These are phyloP conservation scores for Knoxia roxburghii DNA, from an alignment of 257 asterid species.

Conservation along the genomic window DNA sequence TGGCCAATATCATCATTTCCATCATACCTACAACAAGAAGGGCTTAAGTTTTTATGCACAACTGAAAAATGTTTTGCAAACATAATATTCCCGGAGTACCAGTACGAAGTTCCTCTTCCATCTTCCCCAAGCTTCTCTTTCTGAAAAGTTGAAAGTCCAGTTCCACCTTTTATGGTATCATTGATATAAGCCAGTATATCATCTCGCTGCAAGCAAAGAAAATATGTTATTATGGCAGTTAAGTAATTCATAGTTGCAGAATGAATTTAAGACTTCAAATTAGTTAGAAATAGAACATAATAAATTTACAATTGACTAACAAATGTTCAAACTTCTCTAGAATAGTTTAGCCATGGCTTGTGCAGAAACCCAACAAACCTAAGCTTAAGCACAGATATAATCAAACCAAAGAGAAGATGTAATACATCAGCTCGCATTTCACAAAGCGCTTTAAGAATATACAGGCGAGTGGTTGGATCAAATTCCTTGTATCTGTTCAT, in stretches of 20 bases:
- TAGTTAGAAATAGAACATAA: not conserved
- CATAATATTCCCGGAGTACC: constrained; percentile 38
- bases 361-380: not conserved
- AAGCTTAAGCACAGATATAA: not conserved
- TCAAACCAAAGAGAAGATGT: constrained; percentile 14
- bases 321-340: not conserved
- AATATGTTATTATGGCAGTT: not conserved
- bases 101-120: constrained; percentile 54
- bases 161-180: constrained; percentile 41
- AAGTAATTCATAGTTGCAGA: not conserved
- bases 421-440: constrained; percentile 86
- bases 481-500: constrained; percentile 60
- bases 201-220: constrained; percentile 51
- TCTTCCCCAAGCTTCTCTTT: constrained; percentile 66
- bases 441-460: constrained; percentile 81
- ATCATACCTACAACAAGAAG: constrained; percentile 60
- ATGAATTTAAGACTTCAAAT: not conserved
- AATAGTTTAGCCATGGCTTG: not conserved
- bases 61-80: constrained; percentile 10
- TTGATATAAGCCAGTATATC: constrained; percentile 57
- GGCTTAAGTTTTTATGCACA: constrained; percentile 14
- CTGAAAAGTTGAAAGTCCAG: constrained; percentile 45
- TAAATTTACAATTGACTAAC: not conserved
- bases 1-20: constrained; percentile 60
- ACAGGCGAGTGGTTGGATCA: constrained; percentile 61